Base-by-base conservation (phyloP, 2,329 filamentous ascomycete genomes). In the Fusarium pseudonygamai region DNA sequence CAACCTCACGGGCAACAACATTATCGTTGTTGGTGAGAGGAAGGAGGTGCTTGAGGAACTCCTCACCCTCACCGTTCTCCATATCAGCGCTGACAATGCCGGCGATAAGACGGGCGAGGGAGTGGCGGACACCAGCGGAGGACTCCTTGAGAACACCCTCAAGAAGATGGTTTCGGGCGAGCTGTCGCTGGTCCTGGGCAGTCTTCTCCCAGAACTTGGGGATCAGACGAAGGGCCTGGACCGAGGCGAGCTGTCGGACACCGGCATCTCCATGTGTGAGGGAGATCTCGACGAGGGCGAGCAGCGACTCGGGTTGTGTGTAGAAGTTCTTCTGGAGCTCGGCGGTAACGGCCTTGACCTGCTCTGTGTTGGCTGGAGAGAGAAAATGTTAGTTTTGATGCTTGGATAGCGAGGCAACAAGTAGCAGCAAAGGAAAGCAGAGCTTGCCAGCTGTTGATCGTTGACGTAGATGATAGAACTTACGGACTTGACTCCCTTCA, bases 291-390 rank as follows among this genome's bases (percentile, higher is more conserved):
- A 98, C 90, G 72, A 98, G 92, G 78, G 93, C 91, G 63, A 96
- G 88, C 65, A 98, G 90, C 22, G 94, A 94, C 79, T 95, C 90
- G 43, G 96, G 93, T 77, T 94, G 90, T 79, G 91, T 92, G 87
- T 97, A 98, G 87, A 94, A 98, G 84, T 93, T 93, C 84, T 97
- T 96, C 84, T 97, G 95, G 69, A 98, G 90, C 79, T 95, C 91
- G 67, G 93, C 91, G 24, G 96, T 99, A 72, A 95, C 94, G 75
- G 93, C 91, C 89, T 98, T 97, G 83, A 97, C 92, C 84, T 92
- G 91, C 77, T 93, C 91, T 75, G 95, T 97, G 84, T 97, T 92
- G 81, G 96, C 95, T 97, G 80, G 42, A 78, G 60, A 74, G 64
- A 56, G 15, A 22, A 10, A 13, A 37, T 11, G 67, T 78, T 39